phyloP scores from a whole-genome alignment of 306 rosid genomes.

The Urtica urens region DNA sequence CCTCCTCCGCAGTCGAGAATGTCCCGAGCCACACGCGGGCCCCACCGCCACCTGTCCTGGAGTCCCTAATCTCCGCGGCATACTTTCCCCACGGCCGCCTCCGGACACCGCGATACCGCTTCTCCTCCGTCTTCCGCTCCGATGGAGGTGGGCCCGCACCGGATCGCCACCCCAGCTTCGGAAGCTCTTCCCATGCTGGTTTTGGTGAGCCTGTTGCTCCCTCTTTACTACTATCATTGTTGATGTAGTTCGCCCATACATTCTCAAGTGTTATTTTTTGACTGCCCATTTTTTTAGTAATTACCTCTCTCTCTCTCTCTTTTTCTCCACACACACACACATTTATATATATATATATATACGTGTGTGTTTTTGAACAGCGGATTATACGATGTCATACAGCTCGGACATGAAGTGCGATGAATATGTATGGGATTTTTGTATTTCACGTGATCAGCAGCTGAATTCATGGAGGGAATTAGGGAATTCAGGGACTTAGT shows the following conservation, averaged over 20 bases:
- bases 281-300: slow-evolving; percentile 34
- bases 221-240: slow-evolving; percentile 21
- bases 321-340: too few species aligned
- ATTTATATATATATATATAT: too few species aligned
- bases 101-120: slow-evolving; percentile 81
- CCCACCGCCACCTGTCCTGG: slow-evolving; percentile 62
- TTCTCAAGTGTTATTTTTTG: slow-evolving; percentile 56
- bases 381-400: too few species aligned
- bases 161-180: slow-evolving; percentile 38
- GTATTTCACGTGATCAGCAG: slow-evolving; percentile 33
- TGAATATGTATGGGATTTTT: slow-evolving; percentile 41
- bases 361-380: too few species aligned
- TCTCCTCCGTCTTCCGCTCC: slow-evolving; percentile 48
- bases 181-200: slow-evolving; percentile 54
- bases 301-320: too few species aligned
- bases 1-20: slow-evolving; percentile 77
- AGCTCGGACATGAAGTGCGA: slow-evolving; percentile 30
- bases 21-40: slow-evolving; percentile 95
- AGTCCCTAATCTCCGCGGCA: slow-evolving; percentile 88
- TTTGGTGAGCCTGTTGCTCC: slow-evolving; percentile 10
- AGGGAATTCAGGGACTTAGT: slow-evolving; percentile 22
- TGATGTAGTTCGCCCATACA: slow-evolving; percentile 68
- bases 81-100: slow-evolving; percentile 97
- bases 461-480: slow-evolving; percentile 35
- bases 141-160: slow-evolving; percentile 85